These are phyloP conservation scores for Ministeria vibrans DNA, from an alignment of 78 protist species.

Conservation along the genomic window DNA sequence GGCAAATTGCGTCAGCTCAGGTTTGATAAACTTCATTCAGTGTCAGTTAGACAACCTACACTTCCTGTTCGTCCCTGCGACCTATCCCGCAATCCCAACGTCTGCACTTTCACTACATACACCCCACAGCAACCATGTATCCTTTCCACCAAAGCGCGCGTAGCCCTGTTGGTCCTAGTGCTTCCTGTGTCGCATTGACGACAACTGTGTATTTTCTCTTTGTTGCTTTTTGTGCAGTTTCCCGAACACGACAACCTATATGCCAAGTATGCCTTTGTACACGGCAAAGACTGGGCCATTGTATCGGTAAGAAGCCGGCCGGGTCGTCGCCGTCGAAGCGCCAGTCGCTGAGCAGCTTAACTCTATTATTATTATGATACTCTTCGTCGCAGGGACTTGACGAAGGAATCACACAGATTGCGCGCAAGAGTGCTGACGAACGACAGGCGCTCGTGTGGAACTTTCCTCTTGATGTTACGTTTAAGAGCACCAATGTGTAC, in stretches of 20 bases:
- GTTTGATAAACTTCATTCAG: background rate
- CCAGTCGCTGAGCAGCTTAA: no score
- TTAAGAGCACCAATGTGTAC: conserved; percentile 5
- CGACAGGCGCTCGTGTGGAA: conserved; percentile 8
- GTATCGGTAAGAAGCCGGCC: background rate
- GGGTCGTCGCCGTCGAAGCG: no score
- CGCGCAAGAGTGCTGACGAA: no score
- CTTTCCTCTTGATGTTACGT: conserved; percentile 30
- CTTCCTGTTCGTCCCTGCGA: background rate
- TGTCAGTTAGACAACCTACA: background rate
- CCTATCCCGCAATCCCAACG: no score
- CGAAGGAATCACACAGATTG: conserved; percentile 32
- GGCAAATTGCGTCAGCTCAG: conserved; percentile 2
- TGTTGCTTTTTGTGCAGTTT: background rate
- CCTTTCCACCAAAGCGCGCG: no score
- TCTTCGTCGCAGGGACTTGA: conserved; percentile 18
- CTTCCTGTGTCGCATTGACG: no score
- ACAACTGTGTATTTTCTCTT: no score
- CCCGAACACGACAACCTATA: background rate
- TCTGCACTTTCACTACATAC: no score
- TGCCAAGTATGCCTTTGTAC: conserved; percentile 13
- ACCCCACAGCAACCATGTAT: no score
- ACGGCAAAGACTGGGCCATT: conserved; percentile 29
- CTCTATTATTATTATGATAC: no score
- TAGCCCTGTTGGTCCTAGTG: no score